phyloP scores from a whole-genome alignment of 441 rosid species.

The Croton setiger region DNA sequence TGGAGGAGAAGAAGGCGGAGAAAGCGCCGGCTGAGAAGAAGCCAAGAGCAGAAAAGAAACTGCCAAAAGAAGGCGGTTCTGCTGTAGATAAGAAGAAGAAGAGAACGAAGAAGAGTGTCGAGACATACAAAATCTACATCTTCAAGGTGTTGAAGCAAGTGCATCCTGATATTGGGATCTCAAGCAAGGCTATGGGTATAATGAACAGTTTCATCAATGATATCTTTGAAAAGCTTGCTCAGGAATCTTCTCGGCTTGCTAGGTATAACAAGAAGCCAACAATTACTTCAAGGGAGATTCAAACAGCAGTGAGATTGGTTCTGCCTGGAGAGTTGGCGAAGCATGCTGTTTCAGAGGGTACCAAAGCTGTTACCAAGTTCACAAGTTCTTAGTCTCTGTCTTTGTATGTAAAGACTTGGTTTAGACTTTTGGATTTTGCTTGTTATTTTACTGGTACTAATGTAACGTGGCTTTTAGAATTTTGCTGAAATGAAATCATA shows the following conservation, averaged over 20 bases:
- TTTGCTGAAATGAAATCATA: too few relatives aligned
- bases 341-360: constrained; percentile 26
- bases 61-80: constrained; percentile 24
- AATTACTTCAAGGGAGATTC: constrained; percentile 23
- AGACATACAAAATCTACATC: constrained; percentile 26
- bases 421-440: neutral
- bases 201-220: constrained; percentile 26
- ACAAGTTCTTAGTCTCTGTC: constrained; percentile 7
- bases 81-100: constrained; percentile 26
- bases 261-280: constrained; percentile 27
- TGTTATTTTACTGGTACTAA: neutral
- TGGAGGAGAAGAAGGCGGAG: too few relatives aligned
- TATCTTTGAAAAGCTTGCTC: constrained; percentile 24
- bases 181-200: constrained; percentile 27
- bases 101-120: constrained; percentile 23
- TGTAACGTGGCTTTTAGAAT: neutral
- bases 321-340: constrained; percentile 24
- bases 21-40: too few relatives aligned
- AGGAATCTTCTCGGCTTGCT: constrained; percentile 20
- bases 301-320: constrained; percentile 20
- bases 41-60: constrained; percentile 18
- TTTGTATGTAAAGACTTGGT: neutral
- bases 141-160: constrained; percentile 20
- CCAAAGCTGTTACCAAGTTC: constrained; percentile 25
- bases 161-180: constrained; percentile 22